Conservation (phyloP, 768 basidiomycete species). For the Boletales sp. region DNA sequence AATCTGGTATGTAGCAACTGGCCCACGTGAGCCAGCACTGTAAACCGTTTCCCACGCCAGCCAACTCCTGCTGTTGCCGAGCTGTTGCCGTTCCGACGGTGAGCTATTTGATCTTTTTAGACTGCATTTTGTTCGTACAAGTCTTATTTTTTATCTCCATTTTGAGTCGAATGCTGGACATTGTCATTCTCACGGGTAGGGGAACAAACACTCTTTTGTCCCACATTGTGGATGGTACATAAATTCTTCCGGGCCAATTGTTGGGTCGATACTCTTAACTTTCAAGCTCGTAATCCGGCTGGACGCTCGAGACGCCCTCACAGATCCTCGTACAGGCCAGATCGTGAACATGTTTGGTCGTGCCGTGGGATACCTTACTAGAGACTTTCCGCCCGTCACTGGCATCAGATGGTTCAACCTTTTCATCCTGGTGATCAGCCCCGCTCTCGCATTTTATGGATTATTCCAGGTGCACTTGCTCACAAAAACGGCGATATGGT, state of each 20-base stretch:
- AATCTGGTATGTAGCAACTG: too few relatives aligned
- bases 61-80: too few relatives aligned
- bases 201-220: conserved; percentile 10
- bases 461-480: conserved; percentile 44
- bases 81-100: too few relatives aligned
- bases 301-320: background rate
- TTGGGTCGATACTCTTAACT: conserved; percentile 11
- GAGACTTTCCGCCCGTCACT: conserved; percentile 44
- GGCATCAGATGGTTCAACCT: conserved; percentile 79
- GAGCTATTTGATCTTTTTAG: too few relatives aligned
- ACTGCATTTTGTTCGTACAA: conserved; percentile 3
- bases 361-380: conserved; percentile 15
- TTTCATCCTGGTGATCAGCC: conserved; percentile 63
- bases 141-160: conserved; percentile 14
- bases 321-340: background rate
- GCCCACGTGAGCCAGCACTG: too few relatives aligned
- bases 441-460: conserved; percentile 69
- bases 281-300: conserved; percentile 6
- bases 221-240: conserved; percentile 24
- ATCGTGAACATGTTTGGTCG: conserved; percentile 5
- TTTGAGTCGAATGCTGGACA: conserved; percentile 11
- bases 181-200: conserved; percentile 18
- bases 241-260: conserved; percentile 13
- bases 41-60: too few relatives aligned
- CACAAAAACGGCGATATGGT: conserved; percentile 56